These are phyloP conservation scores for Auxenochlorella pyrenoidosa DNA, from an alignment of 139 green algal genomes.

Conservation along the genomic window DNA sequence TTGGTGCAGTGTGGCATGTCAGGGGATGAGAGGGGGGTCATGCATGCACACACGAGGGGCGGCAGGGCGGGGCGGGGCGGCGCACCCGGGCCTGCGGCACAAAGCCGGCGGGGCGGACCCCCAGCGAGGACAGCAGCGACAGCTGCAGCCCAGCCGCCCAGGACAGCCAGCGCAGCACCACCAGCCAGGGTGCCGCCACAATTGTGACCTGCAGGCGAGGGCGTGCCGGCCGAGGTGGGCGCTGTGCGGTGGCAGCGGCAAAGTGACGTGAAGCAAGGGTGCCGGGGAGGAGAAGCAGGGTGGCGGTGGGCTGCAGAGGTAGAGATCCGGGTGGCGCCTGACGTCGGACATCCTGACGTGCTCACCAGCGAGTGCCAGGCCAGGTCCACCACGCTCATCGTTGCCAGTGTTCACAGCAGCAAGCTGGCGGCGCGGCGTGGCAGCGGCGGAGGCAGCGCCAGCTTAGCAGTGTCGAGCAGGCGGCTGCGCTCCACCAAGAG, in stretches of 20 bases:
- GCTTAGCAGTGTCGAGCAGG: background rate
- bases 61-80: too few species aligned
- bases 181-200: background rate
- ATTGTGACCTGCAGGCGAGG: background rate
- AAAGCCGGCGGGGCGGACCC: background rate
- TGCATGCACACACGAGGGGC: too few species aligned
- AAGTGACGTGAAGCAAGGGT: too few species aligned
- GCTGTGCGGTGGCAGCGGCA: background rate
- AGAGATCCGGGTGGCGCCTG: too few species aligned
- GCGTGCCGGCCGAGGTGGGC: background rate
- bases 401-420: background rate
- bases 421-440: background rate
- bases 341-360: background rate
- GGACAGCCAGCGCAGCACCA: constrained; percentile 1
- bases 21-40: too few species aligned
- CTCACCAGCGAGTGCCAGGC: background rate
- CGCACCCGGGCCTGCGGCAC: background rate
- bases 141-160: background rate
- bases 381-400: background rate
- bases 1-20: too few species aligned
- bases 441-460: background rate
- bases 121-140: background rate
- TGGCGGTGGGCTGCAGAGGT: too few species aligned
- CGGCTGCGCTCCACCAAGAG: background rate
- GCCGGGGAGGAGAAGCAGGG: too few species aligned